Evolutionary conservation across 140 eudicot genomes (phyloP).

Genomic region (Flaveria floridana): DNA sequence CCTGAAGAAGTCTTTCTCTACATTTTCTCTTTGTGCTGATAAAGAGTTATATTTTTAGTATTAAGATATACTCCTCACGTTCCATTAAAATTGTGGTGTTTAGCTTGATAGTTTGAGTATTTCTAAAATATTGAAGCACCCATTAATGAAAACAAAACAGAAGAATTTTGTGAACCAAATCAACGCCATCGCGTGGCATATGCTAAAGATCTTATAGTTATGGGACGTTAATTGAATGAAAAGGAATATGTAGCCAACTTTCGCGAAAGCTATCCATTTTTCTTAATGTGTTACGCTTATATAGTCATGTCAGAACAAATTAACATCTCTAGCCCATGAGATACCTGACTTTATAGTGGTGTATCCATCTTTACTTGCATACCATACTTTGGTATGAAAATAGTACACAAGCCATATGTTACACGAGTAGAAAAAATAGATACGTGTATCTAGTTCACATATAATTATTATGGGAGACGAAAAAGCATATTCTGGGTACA

Average conservation of each 20-base stretch:
- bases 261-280: not conserved
- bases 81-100: too few relatives aligned
- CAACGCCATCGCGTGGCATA: not conserved
- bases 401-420: not conserved
- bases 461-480: not conserved
- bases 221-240: not conserved
- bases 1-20: conserved; percentile 1
- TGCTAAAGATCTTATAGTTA: not conserved
- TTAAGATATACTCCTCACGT: not conserved
- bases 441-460: not conserved
- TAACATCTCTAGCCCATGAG: not conserved
- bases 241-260: not conserved
- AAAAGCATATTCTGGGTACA: not conserved
- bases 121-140: not conserved
- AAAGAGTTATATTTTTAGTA: not conserved
- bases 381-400: not conserved
- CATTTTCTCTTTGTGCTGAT: not conserved
- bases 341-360: not conserved
- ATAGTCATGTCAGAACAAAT: not conserved
- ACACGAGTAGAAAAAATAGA: not conserved
- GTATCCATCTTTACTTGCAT: not conserved
- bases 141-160: not conserved
- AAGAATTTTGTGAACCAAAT: conserved; percentile 9
- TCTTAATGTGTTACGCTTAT: not conserved
- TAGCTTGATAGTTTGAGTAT: not conserved